These are phyloP conservation scores for Candida sphagnicola DNA, from an alignment of 805 yeast genomes.

Conservation along the genomic window DNA sequence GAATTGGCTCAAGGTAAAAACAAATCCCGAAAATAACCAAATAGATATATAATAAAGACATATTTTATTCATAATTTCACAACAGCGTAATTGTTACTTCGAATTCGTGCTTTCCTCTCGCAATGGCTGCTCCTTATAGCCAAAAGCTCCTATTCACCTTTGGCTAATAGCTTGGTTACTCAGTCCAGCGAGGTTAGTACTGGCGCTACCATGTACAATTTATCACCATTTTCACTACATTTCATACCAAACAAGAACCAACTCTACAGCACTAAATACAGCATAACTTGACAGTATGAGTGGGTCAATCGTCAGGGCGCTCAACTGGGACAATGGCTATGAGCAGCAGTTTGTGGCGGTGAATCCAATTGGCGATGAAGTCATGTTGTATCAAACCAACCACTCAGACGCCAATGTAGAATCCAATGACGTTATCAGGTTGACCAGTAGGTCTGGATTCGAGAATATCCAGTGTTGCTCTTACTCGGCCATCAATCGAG, in stretches of 20 bases:
- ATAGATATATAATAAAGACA: constrained; percentile 1
- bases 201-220: too few relatives aligned
- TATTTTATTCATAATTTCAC: too few relatives aligned
- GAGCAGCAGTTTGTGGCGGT: constrained; percentile 62
- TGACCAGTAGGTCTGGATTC: constrained; percentile 58
- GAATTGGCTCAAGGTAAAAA: constrained; percentile 13
- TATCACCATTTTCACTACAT: too few relatives aligned
- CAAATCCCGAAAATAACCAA: background rate
- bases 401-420: constrained; percentile 46
- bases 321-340: constrained; percentile 54
- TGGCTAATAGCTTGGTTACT: too few relatives aligned
- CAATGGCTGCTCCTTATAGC: too few relatives aligned
- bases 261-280: background rate
- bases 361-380: constrained; percentile 78
- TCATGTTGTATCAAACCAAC: constrained; percentile 57
- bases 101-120: too few relatives aligned
- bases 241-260: background rate
- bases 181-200: too few relatives aligned
- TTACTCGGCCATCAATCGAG: constrained; percentile 52
- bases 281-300: constrained; percentile 34
- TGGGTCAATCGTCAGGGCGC: constrained; percentile 57
- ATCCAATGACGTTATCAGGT: constrained; percentile 46
- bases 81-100: too few relatives aligned
- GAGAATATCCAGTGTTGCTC: constrained; percentile 65
- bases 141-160: too few relatives aligned